Percentiles rank a stretch among this genome's conserved stretches.
These are phyloP conservation scores for Clarireedia paspali DNA, from an alignment of 2,329 filamentous ascomycete genomes.

Conservation along the genomic window DNA sequence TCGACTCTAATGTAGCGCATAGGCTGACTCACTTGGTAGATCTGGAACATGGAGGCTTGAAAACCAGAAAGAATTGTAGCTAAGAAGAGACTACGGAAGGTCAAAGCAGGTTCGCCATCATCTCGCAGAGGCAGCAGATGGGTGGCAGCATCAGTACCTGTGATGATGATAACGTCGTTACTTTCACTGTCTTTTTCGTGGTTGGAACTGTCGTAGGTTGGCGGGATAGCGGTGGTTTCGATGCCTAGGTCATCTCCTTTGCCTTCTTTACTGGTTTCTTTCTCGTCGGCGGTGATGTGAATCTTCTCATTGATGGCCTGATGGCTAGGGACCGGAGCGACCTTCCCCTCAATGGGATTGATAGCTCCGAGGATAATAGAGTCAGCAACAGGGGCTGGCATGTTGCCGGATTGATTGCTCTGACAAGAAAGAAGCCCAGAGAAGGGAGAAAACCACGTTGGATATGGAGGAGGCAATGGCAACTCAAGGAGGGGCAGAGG, in stretches of 20 bases:
- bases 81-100: conserved; percentile 45
- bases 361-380: conserved; percentile 24
- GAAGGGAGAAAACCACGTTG: background rate
- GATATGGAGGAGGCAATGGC: background rate
- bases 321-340: conserved; percentile 26
- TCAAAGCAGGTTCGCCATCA: conserved; percentile 43
- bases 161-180: conserved; percentile 41
- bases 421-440: no score
- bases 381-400: conserved; percentile 16
- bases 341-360: conserved; percentile 28
- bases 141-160: conserved; percentile 41
- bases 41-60: conserved; percentile 47
- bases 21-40: conserved; percentile 39
- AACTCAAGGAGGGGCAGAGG: no score
- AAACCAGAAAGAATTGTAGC: conserved; percentile 43
- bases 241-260: conserved; percentile 8
- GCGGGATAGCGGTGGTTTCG: no score
- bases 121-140: conserved; percentile 45
- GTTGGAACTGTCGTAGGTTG: conserved; percentile 4
- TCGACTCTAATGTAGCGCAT: background rate
- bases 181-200: conserved; percentile 29
- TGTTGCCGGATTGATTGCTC: conserved; percentile 4
- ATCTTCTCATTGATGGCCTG: conserved; percentile 29
- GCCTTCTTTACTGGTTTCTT: conserved; percentile 17
- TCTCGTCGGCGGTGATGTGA: conserved; percentile 5